Base-by-base conservation (phyloP, 805 yeast genomes). In the Starmerella floricola region DNA sequence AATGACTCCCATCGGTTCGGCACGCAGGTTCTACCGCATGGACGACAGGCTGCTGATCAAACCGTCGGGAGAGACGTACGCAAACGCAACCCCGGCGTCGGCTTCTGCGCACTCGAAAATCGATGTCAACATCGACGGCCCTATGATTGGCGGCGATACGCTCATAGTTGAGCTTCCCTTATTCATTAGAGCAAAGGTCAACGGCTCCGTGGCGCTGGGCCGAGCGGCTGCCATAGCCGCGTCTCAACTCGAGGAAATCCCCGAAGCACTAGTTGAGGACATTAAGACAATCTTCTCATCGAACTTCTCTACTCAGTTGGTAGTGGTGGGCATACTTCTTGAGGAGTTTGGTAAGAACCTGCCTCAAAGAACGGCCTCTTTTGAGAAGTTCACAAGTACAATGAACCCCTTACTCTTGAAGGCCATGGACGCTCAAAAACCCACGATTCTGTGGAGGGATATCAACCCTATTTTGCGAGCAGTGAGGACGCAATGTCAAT, bases 1-100 rank as follows among this genome's bases (percentile, higher is more conserved):
- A 34, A 78, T 84, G 79, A 88, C 97, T 0, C 99, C 99, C 2
- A 81, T 91, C 45, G 98, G 99, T 47, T 76, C 86, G 42, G 81
- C 94, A 3, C 76, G 97, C 49, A 82, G 79, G 58, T 82, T 79
- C 53, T 91, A 84, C 60, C 73, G 76, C 27, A 84, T 91, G 95
- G 78, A 82, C 50, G 66, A 81, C 0, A 64, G 69, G n/a, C 68
- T 76, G 38, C 73, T 91, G 32, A 64, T 88, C 56, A 74, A 82
- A 49, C 94, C 96, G 1, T 80, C 94, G 11, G 93, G 91, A 1
- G 68, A 53, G 39, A 58, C 68, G 2, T 60, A 56, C 41, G 49
- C 48, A 11, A 51, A 44, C 13, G 42, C 41, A 26, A 29, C 43
- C 21, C 42, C 49, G 23, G 37, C 59, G 46, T 34, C 52, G 4